phyloP scores from a whole-genome alignment of 2,329 filamentous ascomycete genomes.

The Penicillium janthinellum region DNA sequence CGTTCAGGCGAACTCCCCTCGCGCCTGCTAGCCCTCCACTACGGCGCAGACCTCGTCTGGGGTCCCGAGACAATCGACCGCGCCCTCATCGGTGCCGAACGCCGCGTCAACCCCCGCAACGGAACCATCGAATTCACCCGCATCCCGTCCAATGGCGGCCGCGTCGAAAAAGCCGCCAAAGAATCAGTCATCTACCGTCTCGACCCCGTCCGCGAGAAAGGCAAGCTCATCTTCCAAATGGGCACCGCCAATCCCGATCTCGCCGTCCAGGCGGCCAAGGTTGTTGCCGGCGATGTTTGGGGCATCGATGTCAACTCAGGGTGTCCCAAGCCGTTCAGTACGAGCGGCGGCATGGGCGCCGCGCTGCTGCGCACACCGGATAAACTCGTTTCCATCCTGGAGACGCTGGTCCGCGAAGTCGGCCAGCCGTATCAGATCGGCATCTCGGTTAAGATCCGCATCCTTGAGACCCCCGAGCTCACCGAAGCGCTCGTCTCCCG shows the following conservation, averaged over 20 bases:
- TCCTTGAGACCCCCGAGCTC: constrained; percentile 73
- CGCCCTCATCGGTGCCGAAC: constrained; percentile 83
- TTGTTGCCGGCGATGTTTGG: constrained; percentile 83
- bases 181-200: constrained; percentile 80
- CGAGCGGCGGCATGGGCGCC: constrained; percentile 91
- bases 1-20: constrained; percentile 94
- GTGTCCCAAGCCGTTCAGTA: constrained; percentile 97
- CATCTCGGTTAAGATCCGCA: constrained; percentile 94
- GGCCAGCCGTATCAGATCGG: constrained; percentile 79
- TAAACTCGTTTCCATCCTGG: constrained; percentile 77
- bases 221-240: constrained; percentile 83
- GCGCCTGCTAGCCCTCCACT: constrained; percentile 83
- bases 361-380: constrained; percentile 85
- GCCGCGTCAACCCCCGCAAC: constrained; percentile 73
- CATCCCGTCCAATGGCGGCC: constrained; percentile 67
- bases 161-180: constrained; percentile 41
- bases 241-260: constrained; percentile 81
- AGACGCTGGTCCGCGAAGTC: constrained; percentile 77
- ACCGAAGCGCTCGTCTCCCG: constrained; percentile 76
- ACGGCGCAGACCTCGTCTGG: constrained; percentile 97
- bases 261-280: constrained; percentile 79
- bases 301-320: constrained; percentile 97
- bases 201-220: constrained; percentile 74
- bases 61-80: constrained; percentile 94
- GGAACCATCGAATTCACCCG: constrained; percentile 84